Evolutionary conservation across 2,329 filamentous ascomycete genomes (phyloP).

Genomic region (Fusarium miscanthi): DNA sequence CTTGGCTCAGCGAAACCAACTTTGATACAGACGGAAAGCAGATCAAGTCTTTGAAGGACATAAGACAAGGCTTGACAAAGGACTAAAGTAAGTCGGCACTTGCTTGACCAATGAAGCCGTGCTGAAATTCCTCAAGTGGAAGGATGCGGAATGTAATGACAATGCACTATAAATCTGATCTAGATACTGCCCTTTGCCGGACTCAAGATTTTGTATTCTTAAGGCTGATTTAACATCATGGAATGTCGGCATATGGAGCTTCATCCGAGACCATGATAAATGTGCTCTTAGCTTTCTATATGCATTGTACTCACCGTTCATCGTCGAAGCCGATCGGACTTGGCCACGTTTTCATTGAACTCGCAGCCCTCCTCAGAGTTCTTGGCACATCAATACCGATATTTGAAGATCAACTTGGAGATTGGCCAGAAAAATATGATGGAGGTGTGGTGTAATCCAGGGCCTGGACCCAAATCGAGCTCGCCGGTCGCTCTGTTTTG

Average conservation of each 20-base stretch:
- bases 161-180: not conserved
- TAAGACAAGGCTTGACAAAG: conserved; percentile 10
- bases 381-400: not conserved
- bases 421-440: no score
- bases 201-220: not conserved
- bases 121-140: not conserved
- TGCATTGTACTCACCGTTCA: no score
- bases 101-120: not conserved
- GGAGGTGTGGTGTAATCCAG: not conserved
- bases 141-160: not conserved
- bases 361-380: not conserved
- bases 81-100: not conserved
- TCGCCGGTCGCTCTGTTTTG: not conserved
- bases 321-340: not conserved
- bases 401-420: not conserved
- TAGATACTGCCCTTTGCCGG: not conserved
- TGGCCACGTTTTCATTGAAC: no score
- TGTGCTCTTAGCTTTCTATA: not conserved
- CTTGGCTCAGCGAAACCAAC: conserved; percentile 66
- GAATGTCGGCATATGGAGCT: not conserved
- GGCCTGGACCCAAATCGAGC: not conserved
- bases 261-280: not conserved
- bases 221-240: not conserved
- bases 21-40: conserved; percentile 67
- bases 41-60: conserved; percentile 55